Base-by-base conservation (phyloP, 108 stramenopile species). In the Stephanodiscus minutulus region DNA sequence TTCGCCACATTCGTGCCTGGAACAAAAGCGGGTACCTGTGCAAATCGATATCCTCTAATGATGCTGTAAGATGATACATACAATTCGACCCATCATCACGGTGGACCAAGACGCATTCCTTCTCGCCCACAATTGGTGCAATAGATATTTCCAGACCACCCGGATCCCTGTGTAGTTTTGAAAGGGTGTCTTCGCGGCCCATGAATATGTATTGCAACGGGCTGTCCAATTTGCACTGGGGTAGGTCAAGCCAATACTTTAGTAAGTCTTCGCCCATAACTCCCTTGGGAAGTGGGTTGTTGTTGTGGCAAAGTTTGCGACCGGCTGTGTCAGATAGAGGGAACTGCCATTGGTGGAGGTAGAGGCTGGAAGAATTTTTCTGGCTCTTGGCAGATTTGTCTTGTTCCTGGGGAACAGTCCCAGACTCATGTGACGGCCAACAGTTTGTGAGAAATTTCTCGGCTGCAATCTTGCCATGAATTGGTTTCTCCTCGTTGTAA, bases 341-440 rank as follows among this genome's bases (percentile, higher is more conserved):
- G 67, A 91, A 94, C 60, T 94, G 93, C 93, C 93, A 94, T 73
- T 94, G 93, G 43, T 94, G 93, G 21, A 94, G 73, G 53, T 94
- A 92, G 10, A 88, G 66, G 13, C 61, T 70, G 11, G 64, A 50
- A 1, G 76, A 53, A 22, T 44, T 55, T n/a, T 76, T 73, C 37
- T 69, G 66, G 24, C 58, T 52, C 54, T 72, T 54, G 21, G 76
- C 43, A 12, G 59, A 41, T 41, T 71, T 71, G 15, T 71, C 47
- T 47, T 47, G 35, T n/a, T 37, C 22, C 60, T 50, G 59, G 15
- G 58, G 59, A 47, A 33, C 64, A 9, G 48, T 54, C 39, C 44
- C 59, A 28, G 59, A 43, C 37, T 60, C 73, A 20, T 44, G 21
- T 21, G 41, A 46, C 18, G 86, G 88, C 92, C 92, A 94, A 33